Base-by-base conservation (phyloP, 352 stramenopile genomes). In the Hyaloperonospora brassicae region DNA sequence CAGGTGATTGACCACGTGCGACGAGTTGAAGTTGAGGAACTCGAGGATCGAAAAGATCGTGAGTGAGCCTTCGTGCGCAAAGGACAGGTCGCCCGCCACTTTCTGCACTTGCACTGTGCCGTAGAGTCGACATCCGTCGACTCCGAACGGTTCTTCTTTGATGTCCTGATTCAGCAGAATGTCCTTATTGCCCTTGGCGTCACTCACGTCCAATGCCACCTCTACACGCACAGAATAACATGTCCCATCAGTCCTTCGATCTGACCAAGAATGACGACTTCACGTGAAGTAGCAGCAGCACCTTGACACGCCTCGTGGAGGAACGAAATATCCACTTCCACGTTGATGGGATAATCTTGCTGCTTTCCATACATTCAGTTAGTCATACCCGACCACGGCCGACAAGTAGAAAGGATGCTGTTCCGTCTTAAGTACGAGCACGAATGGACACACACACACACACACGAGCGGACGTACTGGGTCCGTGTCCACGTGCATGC, bases 21-120 rank as follows among this genome's bases (percentile, higher is more conserved):
- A 93, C 49, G 84, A 84, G 61, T 95, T 95, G 57, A 95, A 95
- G 56, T 89, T 86, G 66, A 94, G 77, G 54, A 94, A 93, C 39
- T 94, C 81, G 51, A 79, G 70, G 55, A 92, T 89, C 43, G 76
- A 90, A 61, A 92, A 92, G 54, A 94, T 82, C 38, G 82, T 90
- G 59, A 94, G 62, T 60, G 81, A 87, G 34, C 84, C 84, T 50
- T 82, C 76, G 54, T 94, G 84, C n/a, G 76, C 82, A 44, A 94
- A 94, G 55, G 76, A 88, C 55, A 94, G 70, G 55, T 91, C 81
- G 4, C 79, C 84, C 24, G 79, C 81, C 48, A 92, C 76, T 50
- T 94, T 94, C 47, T 92, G 76, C 47, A 94, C 65, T 35, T 86
- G 71, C 22, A 85, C 77, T 2, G 62, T 65, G 55, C 84, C 84